phyloP scores from a whole-genome alignment of 1,284 basidiomycete genomes.

The Hypsizygus ulmarius region DNA sequence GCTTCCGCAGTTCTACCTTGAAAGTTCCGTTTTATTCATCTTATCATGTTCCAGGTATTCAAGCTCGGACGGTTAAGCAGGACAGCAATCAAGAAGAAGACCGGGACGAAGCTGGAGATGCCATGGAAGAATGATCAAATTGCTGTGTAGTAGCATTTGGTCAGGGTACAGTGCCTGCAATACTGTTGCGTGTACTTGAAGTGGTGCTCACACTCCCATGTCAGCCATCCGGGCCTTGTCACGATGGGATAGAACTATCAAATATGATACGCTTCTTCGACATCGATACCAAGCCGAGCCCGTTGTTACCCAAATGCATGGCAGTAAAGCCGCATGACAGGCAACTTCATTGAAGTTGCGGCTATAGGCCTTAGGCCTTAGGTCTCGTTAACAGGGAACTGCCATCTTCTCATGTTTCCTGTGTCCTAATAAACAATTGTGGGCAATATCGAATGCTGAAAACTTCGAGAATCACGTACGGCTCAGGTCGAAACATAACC shows the following conservation, averaged over 20 bases:
- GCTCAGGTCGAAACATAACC: neutral
- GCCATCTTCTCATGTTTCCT: too few species aligned
- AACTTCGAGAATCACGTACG: constrained; percentile 1
- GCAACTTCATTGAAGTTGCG: neutral
- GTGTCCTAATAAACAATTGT: too few species aligned
- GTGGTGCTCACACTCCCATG: constrained; percentile 16
- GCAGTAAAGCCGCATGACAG: neutral
- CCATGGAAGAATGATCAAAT: constrained; percentile 57
- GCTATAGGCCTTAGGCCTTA: too few species aligned
- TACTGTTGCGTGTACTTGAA: constrained; percentile 9
- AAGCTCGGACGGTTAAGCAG: constrained; percentile 41
- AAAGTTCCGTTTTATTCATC: constrained; percentile 13
- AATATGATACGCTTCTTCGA: neutral
- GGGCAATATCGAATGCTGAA: too few species aligned
- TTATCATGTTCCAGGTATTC: constrained; percentile 44
- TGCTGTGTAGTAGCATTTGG: constrained; percentile 2
- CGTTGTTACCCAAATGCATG: constrained; percentile 2
- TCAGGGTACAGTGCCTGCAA: neutral
- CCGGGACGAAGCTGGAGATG: constrained; percentile 40
- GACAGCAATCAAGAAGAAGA: constrained; percentile 28
- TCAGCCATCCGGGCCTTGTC: constrained; percentile 2
- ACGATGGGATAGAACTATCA: constrained; percentile 10
- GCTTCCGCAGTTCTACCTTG: constrained; percentile 21
- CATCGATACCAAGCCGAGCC: constrained; percentile 4
- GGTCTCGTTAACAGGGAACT: too few species aligned